Evolutionary conservation across 2,329 filamentous ascomycete species (phyloP).

Genomic region (Aspergillus alliaceus): DNA sequence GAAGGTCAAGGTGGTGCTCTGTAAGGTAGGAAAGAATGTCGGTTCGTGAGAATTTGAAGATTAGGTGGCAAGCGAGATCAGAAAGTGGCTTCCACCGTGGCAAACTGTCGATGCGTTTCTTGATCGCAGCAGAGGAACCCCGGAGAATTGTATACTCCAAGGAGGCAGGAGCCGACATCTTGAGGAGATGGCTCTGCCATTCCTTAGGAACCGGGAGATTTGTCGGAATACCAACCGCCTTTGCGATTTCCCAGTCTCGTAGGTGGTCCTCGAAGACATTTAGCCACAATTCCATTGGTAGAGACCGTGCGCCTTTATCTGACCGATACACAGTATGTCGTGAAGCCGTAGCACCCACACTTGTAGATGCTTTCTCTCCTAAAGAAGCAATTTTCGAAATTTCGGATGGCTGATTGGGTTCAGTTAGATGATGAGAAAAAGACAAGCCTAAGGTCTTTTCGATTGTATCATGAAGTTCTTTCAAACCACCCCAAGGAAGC

Average conservation of each 20-base stretch:
- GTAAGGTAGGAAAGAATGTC: constrained; percentile 74
- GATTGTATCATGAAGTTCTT: constrained; percentile 33
- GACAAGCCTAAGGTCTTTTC: constrained; percentile 19
- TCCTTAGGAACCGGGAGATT: constrained; percentile 70
- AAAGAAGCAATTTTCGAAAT: constrained; percentile 5
- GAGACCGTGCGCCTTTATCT: constrained; percentile 28
- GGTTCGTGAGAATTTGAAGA: constrained; percentile 86
- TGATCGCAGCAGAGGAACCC: constrained; percentile 68
- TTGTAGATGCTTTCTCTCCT: constrained; percentile 49
- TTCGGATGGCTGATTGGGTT: constrained; percentile 3
- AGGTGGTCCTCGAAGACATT: constrained; percentile 77
- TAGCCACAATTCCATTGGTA: constrained; percentile 87
- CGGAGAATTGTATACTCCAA: constrained; percentile 84
- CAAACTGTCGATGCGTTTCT: constrained; percentile 66
- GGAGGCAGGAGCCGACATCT: constrained; percentile 68
- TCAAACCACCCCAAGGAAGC: constrained; percentile 52
- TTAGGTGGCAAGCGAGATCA: constrained; percentile 78
- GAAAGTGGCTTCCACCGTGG: constrained; percentile 75
- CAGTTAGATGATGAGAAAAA: constrained; percentile 14
- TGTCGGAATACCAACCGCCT: constrained; percentile 76
- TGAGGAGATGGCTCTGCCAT: constrained; percentile 66
- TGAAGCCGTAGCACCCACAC: constrained; percentile 30
- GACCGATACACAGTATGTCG: constrained; percentile 23
- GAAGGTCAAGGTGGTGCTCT: constrained; percentile 68
- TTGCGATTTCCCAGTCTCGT: constrained; percentile 87